Evolutionary conservation across 768 basidiomycete genomes (phyloP), one percentile per base, ranked within the genome.

Genomic region (Lactifluus rugatus): DNA sequence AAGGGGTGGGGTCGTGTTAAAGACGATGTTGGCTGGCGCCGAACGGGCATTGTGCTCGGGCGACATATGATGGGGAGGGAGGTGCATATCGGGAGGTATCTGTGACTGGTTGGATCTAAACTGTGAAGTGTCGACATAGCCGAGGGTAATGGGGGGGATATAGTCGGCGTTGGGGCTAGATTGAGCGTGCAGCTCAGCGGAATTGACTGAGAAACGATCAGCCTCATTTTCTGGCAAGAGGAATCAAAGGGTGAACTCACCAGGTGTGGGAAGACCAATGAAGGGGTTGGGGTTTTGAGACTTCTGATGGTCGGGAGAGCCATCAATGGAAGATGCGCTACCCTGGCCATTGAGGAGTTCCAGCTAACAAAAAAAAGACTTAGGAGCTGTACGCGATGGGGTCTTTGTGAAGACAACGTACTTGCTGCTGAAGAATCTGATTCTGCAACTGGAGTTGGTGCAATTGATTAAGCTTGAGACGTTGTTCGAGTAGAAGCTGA

Each of bases 341-440:
- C 54, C 73, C 66, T 52, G 69, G 52, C 67, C 71, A 54, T 68
- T 74, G 61, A 67, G 69, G 28, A 68, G 70, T 68, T 66, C 67
- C 52, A 69, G 64, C 68, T 70, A 54, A n/a, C 26, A 58, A 17
- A 39, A 13, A 34, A 37, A 44, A 31, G 52, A 39, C 48, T 49
- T 48, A 52, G 44, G 42, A 14, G 17, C 39, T 39, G 17, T 26
- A 44, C 16, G 28, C 19, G 25, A 50, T 28, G 52, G 10, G 13
- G 34, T 28, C 28, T 14, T 11, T 14, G 3, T 28, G 10, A 5
- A 54, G 19, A 23, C 10, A 51, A 68, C 80, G 61, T 56, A 86
- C 91, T 83, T 93, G 91, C 68, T 93, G 90, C 66, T 93, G 90
- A 58, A 92, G 88, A 59, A 91, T 87, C 75, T 90, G 86, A 57